These are phyloP conservation scores for Selenicereus undatus DNA, from an alignment of 148 eudicot genomes.

Conservation along the genomic window DNA sequence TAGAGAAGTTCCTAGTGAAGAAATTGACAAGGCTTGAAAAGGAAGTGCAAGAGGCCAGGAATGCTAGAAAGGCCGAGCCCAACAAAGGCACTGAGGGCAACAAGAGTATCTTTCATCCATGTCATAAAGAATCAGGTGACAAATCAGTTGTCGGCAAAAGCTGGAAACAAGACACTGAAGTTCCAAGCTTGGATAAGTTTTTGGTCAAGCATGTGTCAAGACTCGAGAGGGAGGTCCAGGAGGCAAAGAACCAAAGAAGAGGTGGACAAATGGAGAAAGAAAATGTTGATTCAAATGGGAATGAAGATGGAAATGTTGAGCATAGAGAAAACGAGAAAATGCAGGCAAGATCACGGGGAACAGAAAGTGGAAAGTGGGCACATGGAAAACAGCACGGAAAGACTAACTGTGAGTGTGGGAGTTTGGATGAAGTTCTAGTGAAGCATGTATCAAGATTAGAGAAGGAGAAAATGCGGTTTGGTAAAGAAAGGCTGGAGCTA, in stretches of 20 bases:
- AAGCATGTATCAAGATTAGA: constrained; percentile 72
- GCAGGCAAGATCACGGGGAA: neutral
- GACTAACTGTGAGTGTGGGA: constrained; percentile 28
- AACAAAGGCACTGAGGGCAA: constrained; percentile 13
- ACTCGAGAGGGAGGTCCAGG: constrained; percentile 73
- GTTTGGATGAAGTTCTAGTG: constrained; percentile 63
- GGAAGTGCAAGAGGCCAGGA: constrained; percentile 78
- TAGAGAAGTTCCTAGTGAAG: constrained; percentile 77
- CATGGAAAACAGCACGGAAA: constrained; percentile 20
- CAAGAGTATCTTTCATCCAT: neutral
- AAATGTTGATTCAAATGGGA: constrained; percentile 46
- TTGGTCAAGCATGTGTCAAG: constrained; percentile 63
- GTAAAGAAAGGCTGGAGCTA: constrained; percentile 30
- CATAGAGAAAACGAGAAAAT: constrained; percentile 27
- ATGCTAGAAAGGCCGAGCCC: constrained; percentile 46
- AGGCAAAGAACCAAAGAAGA: constrained; percentile 48
- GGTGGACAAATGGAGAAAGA: constrained; percentile 40
- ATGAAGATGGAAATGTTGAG: constrained; percentile 3
- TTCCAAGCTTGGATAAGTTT: constrained; percentile 68
- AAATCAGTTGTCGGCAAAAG: constrained; percentile 19
- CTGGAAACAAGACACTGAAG: constrained; percentile 38
- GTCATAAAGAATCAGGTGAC: neutral
- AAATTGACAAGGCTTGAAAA: constrained; percentile 71
- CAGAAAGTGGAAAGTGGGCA: constrained; percentile 12
- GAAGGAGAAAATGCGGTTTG: constrained; percentile 45